Evolutionary conservation across 768 basidiomycete genomes (phyloP), one percentile per base, ranked within the genome.

Genomic region (Ramaria sp.): DNA sequence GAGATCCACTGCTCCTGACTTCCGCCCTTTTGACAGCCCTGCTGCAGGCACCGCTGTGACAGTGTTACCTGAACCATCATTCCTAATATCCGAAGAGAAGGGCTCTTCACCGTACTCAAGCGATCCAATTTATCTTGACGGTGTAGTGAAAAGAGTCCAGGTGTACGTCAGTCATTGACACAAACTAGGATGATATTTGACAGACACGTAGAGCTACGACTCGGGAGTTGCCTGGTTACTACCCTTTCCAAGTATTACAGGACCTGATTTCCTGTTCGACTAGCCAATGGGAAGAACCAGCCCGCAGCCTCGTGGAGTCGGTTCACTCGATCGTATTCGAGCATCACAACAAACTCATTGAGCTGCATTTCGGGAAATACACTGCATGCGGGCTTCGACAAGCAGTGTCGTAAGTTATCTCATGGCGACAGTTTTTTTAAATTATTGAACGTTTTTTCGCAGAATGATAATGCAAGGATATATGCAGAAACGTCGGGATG

Each of bases 321-420:
- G 69, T 79, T 0, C 67, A 76, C 53, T 34, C 24, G 0, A 70
- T 72, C 4, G 61, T 84, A 4, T 63, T 65, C 1, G 61, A 66
- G 0, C 68, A 79, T 38, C 64, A 82, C 1, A 68, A 72, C 24
- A 59, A 58, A 1, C 67, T 85, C 4, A 75, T 83, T 7, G 60
- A 66, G 0, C 34, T 60, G 0, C 80, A 85, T 59, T 88, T 88
- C 57, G 65, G 61, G 0, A 58, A 71, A 0, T 80, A 80, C 63
- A 76, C 78, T 0, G 76, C 79, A 54, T 83, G 84, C 0, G 69
- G 70, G 7, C 69, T 83, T 1, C 75, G 75, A 53, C 76, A 77
- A 27, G 73, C 73, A 0, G 72, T 86, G 9, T 39, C 24, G 51
- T 52, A 22, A 1, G 51, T 52, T 11, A 37, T 27, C 31, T 10